Evolutionary conservation across 768 basidiomycete genomes (phyloP).

Genomic region (Udeniomyces megalosporus): DNA sequence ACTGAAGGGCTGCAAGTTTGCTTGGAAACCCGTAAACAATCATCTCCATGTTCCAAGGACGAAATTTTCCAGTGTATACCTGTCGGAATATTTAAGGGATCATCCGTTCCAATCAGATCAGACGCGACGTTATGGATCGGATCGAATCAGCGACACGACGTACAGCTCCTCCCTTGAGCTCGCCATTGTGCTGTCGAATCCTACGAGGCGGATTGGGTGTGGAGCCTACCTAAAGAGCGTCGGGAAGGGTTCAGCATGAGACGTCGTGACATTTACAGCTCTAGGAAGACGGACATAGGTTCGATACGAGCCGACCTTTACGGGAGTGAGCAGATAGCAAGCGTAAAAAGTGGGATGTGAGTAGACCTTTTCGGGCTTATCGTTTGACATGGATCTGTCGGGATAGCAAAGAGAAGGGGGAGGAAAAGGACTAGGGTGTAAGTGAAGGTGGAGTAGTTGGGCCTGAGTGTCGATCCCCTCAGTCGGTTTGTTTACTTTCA

Average conservation of each 20-base stretch:
- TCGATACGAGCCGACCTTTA: conserved; percentile 39
- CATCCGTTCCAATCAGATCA: conserved; percentile 6
- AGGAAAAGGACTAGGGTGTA: no score
- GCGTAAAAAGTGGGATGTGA: conserved; percentile 43
- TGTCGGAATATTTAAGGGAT: not conserved
- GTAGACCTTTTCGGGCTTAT: not conserved
- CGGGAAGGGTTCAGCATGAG: no score
- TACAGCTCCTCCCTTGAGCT: conserved; percentile 36
- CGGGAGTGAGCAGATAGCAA: conserved; percentile 62
- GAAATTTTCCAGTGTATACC: conserved; percentile 17
- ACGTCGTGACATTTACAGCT: not conserved
- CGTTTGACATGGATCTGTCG: not conserved
- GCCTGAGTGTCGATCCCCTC: no score
- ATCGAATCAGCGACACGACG: not conserved
- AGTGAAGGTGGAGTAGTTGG: no score
- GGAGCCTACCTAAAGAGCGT: conserved; percentile 28
- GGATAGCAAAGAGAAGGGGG: no score
- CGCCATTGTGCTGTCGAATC: conserved; percentile 61
- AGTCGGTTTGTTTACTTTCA: no score
- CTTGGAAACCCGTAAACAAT: conserved; percentile 72
- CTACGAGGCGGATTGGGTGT: conserved; percentile 32
- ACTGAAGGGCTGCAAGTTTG: conserved; percentile 42
- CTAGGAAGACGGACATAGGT: conserved; percentile 42
- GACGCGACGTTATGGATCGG: not conserved
- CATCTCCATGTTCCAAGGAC: conserved; percentile 51